These are phyloP conservation scores for Chytriomyces sp. DNA, from an alignment of 192 early-diverging fungal species.

Conservation along the genomic window DNA sequence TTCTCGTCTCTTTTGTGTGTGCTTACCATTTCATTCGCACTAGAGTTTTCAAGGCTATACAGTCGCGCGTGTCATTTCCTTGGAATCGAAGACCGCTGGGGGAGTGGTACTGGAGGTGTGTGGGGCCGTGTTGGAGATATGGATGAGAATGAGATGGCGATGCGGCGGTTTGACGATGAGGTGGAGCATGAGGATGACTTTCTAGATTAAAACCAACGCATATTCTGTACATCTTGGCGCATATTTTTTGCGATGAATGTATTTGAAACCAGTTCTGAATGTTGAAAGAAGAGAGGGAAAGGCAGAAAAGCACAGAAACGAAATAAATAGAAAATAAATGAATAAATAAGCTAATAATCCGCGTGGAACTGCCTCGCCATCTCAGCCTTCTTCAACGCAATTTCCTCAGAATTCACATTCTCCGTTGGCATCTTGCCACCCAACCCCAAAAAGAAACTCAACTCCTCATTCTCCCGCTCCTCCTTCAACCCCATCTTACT, in stretches of 20 bases:
- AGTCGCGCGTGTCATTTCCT: neutral
- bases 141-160: neutral
- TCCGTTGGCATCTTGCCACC: constrained; percentile 15
- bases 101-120: neutral
- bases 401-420: neutral
- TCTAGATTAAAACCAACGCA: neutral
- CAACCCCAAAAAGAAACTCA: constrained; percentile 26
- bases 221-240: no score
- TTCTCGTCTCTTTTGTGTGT: neutral
- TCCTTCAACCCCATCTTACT: constrained; percentile 19
- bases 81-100: neutral
- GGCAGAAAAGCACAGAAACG: neutral
- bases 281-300: neutral
- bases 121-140: neutral
- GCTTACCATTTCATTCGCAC: neutral
- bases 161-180: neutral
- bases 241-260: neutral
- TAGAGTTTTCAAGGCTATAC: neutral
- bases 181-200: constrained; percentile 4
- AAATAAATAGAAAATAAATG: neutral
- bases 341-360: constrained; percentile 4
- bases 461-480: constrained; percentile 29
- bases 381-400: neutral
- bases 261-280: neutral
- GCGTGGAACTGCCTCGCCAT: constrained; percentile 3